Evolutionary conservation across 352 stramenopile genomes (phyloP).

Genomic region (Globisporangium nagaii): DNA sequence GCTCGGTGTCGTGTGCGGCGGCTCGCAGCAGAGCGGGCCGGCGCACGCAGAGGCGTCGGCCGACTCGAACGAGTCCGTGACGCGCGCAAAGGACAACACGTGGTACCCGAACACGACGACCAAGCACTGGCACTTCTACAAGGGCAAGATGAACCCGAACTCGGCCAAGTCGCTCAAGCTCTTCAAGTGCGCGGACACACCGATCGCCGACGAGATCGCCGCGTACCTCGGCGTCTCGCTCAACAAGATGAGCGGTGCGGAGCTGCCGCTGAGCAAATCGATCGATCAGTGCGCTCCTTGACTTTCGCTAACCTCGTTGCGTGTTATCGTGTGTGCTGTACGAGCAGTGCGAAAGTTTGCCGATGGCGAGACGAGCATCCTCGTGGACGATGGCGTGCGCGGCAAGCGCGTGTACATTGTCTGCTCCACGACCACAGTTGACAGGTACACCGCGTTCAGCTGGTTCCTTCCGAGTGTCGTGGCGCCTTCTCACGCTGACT

Average conservation of each 20-base stretch:
- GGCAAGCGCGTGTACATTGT: slow-evolving; percentile 85
- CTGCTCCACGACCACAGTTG: slow-evolving; percentile 79
- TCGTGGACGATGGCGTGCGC: slow-evolving; percentile 72
- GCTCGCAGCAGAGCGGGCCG: slow-evolving; percentile 7
- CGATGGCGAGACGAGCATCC: slow-evolving; percentile 77
- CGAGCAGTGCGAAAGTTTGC: slow-evolving; percentile 31
- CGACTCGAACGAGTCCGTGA: slow-evolving; percentile 9
- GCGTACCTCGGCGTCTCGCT: slow-evolving; percentile 72
- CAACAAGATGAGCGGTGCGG: slow-evolving; percentile 43
- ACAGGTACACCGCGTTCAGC: no score
- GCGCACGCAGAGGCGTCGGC: slow-evolving; percentile 7
- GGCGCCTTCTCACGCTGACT: no score
- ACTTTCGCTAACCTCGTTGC: no score
- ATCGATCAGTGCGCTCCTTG: no score
- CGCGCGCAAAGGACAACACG: slow-evolving; percentile 21
- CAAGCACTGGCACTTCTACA: slow-evolving; percentile 88
- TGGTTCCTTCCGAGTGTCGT: no score
- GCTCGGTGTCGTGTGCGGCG: slow-evolving; percentile 25
- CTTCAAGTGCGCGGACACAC: slow-evolving; percentile 86
- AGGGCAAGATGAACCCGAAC: slow-evolving; percentile 78
- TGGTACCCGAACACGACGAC: slow-evolving; percentile 83
- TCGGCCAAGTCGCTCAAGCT: slow-evolving; percentile 83
- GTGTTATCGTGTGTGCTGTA: no score
- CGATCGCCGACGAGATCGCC: slow-evolving; percentile 83
- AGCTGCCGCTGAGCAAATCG: neutral